These are phyloP conservation scores for Apiotrichum mycotoxinovorans DNA, from an alignment of 1,284 basidiomycete genomes.

Conservation along the genomic window DNA sequence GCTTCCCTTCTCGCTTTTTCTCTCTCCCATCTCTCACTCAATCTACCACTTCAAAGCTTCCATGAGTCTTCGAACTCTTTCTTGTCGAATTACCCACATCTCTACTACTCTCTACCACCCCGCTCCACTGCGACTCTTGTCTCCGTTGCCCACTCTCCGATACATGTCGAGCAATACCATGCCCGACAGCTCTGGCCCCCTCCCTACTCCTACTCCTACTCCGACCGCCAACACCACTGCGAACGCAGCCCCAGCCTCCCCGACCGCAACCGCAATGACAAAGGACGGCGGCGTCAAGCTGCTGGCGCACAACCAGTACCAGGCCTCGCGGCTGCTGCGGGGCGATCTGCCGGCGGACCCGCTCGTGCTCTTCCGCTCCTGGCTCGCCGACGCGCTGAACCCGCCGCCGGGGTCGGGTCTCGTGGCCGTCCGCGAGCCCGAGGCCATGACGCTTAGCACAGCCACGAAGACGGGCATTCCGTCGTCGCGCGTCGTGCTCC, in stretches of 20 bases:
- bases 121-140: too few relatives aligned
- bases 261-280: slow-evolving; percentile 4
- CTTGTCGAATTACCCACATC: too few relatives aligned
- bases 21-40: too few relatives aligned
- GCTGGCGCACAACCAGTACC: slow-evolving; percentile 70
- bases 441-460: slow-evolving; percentile 82
- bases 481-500: slow-evolving; percentile 81
- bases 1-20: too few relatives aligned
- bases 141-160: too few relatives aligned
- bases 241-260: background rate
- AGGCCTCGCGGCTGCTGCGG: slow-evolving; percentile 61
- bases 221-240: background rate
- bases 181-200: too few relatives aligned
- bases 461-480: slow-evolving; percentile 69
- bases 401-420: slow-evolving; percentile 34
- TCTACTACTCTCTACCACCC: too few relatives aligned
- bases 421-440: slow-evolving; percentile 67
- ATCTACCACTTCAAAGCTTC: too few relatives aligned
- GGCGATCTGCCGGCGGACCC: slow-evolving; percentile 64
- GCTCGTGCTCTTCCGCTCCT: slow-evolving; percentile 73
- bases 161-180: too few relatives aligned
- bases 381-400: slow-evolving; percentile 66
- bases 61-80: too few relatives aligned
- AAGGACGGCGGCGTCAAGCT: slow-evolving; percentile 49
- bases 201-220: background rate